Conservation (phyloP, 2,329 filamentous ascomycete genomes). For the Ceratocystiopsis minuta region DNA sequence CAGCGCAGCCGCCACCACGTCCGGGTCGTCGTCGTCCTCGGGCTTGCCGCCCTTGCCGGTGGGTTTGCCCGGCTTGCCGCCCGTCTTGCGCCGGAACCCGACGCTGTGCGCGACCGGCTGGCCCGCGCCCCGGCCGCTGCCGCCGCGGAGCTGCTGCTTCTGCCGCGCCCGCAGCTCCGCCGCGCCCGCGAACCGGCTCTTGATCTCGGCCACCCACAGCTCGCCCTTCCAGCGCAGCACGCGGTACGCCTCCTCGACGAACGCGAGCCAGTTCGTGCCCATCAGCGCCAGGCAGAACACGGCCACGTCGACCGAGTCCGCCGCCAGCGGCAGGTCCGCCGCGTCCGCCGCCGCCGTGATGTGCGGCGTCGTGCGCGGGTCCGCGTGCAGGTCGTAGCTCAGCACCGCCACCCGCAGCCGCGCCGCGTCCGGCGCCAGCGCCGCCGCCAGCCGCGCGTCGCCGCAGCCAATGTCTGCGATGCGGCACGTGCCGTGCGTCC, state of each 20-base stretch:
- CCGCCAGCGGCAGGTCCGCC: slow-evolving; percentile 56
- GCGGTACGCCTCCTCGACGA: slow-evolving; percentile 89
- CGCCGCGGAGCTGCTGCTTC: slow-evolving; percentile 16
- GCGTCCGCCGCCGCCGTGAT: slow-evolving; percentile 83
- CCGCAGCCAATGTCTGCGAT: slow-evolving; percentile 90
- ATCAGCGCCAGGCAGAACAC: slow-evolving; percentile 95
- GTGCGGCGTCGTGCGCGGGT: slow-evolving; percentile 41
- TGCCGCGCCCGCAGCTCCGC: slow-evolving; percentile 7
- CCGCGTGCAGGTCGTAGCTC: slow-evolving; percentile 65
- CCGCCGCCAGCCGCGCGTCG: slow-evolving; percentile 63
- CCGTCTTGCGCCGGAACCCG: slow-evolving; percentile 31
- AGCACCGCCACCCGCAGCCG: slow-evolving; percentile 56
- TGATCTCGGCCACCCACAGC: slow-evolving; percentile 94
- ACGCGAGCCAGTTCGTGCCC: slow-evolving; percentile 97
- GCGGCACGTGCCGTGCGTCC: slow-evolving; percentile 53
- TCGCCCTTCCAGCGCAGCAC: slow-evolving; percentile 87
- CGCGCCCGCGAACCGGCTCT: slow-evolving; percentile 57
- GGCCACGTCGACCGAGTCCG: slow-evolving; percentile 65
- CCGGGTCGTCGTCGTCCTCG: slow-evolving; percentile 33
- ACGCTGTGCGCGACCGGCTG: slow-evolving; percentile 47
- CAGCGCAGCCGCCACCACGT: slow-evolving; percentile 53
- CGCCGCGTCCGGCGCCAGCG: slow-evolving; percentile 43
- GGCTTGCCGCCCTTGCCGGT: slow-evolving; percentile 28
- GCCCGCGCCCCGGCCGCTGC: slow-evolving; percentile 17
- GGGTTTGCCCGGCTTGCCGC: slow-evolving; percentile 26